phyloP scores from a whole-genome alignment of 371 early-diverging fungal species.

The Rhizopus arrhizus region DNA sequence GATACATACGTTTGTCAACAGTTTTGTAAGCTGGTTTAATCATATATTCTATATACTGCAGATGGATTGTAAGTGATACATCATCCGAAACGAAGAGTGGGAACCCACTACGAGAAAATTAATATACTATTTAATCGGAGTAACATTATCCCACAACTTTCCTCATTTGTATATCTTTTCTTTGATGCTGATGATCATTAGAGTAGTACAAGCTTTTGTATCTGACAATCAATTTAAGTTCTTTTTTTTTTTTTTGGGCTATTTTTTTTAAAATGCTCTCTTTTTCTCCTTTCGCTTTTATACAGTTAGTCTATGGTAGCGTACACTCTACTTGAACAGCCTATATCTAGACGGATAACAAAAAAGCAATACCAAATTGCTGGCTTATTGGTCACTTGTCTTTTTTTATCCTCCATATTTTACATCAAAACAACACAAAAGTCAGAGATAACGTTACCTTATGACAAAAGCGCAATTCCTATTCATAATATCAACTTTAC shows the following conservation, averaged over 20 bases:
- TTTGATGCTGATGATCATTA: too few species aligned
- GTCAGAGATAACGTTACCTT: background rate
- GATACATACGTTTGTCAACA: too few species aligned
- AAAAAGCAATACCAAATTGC: slow-evolving; percentile 3
- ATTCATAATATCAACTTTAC: slow-evolving; percentile 14
- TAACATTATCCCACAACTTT: too few species aligned
- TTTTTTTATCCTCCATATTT: background rate
- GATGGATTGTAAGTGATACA: too few species aligned
- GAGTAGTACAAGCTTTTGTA: too few species aligned
- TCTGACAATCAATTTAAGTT: background rate
- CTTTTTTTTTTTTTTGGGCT: too few species aligned
- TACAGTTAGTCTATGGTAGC: background rate
- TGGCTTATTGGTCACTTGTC: background rate
- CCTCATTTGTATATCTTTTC: too few species aligned
- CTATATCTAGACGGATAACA: background rate
- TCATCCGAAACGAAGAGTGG: too few species aligned
- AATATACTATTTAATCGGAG: too few species aligned
- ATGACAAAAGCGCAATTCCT: background rate
- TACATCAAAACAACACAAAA: background rate
- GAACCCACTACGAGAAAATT: too few species aligned
- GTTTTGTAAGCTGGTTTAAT: too few species aligned
- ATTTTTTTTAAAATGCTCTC: background rate
- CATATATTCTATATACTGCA: too few species aligned
- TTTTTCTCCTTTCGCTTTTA: slow-evolving; percentile 1
- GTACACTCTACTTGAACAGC: slow-evolving; percentile 4